Evolutionary conservation across 371 early-diverging fungal genomes (phyloP), one percentile per base, ranked within the genome.

Genomic region (Choanephora cucurbitarum): DNA sequence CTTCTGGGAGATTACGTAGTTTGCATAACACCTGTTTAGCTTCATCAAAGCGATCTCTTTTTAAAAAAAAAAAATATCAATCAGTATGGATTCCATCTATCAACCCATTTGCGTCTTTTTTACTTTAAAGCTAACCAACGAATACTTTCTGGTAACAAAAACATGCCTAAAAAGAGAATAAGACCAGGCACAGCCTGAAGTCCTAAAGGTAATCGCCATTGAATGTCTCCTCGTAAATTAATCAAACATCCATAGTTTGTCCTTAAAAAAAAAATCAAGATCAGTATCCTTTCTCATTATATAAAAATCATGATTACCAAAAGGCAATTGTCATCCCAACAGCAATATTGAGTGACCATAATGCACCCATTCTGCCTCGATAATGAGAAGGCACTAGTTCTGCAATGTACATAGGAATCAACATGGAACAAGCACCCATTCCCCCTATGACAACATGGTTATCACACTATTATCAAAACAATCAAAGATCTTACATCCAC

Each of bases 91-190:
- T n/a, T n/a, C n/a, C n/a, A n/a, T n/a, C n/a, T n/a, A n/a, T n/a
- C n/a, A n/a, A n/a, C n/a, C n/a, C n/a, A n/a, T n/a, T n/a, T 28
- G 28, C 7, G 28, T 28, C 28, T 28, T 7, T 28, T 37, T 21
- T 57, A 57, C 57, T 43, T 49, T 9, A 57, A 49, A 1, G 82
- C 73, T 60, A 94, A 70, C 91, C 92, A 94, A 69, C 93, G 91
- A 34, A 93, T 92, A 15, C 92, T 90, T 62, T 64, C 81, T 39
- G 92, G 93, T 70, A 92, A 78, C 66, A 89, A 64, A 13, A 79
- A 39, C 66, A 83, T 82, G 44, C 86, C 66, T 22, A 75, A 8
- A 9, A 86, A 53, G 44, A 94, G 72, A 23, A 91, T 64, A 21
- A 75, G 24, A 21, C 85, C 87, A n/a, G 91, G 91, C 32, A 87